These are phyloP conservation scores for Fusarium temperatum DNA, from an alignment of 2,329 filamentous ascomycete genomes.

Conservation along the genomic window DNA sequence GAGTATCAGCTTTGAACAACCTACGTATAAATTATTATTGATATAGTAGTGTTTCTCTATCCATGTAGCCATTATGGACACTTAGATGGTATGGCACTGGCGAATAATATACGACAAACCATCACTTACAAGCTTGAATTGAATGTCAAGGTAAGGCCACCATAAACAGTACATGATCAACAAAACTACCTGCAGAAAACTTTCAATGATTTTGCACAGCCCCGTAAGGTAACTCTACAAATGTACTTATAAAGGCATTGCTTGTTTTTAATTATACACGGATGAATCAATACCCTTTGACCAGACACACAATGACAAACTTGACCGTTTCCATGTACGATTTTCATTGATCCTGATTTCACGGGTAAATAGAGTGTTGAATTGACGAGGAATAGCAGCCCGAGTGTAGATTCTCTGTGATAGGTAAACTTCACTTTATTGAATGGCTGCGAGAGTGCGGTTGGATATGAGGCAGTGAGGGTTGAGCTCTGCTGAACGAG, in stretches of 20 bases:
- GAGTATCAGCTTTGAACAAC: too few relatives aligned
- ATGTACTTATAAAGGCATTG: neutral
- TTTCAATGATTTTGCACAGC: neutral
- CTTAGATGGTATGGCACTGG: too few relatives aligned
- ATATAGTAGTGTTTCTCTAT: rapidly evolving
- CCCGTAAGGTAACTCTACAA: neutral
- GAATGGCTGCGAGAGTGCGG: neutral
- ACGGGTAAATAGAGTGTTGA: too few relatives aligned
- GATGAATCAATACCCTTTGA: neutral
- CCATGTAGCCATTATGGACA: rapidly evolving
- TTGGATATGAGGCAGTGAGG: neutral
- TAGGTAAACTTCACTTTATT: neutral
- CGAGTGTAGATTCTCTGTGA: too few relatives aligned
- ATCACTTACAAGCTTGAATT: neutral
- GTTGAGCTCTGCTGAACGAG: neutral
- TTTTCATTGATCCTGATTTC: neutral
- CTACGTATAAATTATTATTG: rapidly evolving
- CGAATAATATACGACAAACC: too few relatives aligned
- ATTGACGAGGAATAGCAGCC: rapidly evolving
- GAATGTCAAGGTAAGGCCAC: neutral
- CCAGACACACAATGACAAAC: neutral
- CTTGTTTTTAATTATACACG: too few relatives aligned
- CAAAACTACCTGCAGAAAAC: neutral
- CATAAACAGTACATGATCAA: neutral
- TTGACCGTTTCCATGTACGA: neutral